Percentiles rank a stretch among this genome's conserved stretches.
These are phyloP conservation scores for Acer negundo DNA, from an alignment of 345 rosid species.

Conservation along the genomic window DNA sequence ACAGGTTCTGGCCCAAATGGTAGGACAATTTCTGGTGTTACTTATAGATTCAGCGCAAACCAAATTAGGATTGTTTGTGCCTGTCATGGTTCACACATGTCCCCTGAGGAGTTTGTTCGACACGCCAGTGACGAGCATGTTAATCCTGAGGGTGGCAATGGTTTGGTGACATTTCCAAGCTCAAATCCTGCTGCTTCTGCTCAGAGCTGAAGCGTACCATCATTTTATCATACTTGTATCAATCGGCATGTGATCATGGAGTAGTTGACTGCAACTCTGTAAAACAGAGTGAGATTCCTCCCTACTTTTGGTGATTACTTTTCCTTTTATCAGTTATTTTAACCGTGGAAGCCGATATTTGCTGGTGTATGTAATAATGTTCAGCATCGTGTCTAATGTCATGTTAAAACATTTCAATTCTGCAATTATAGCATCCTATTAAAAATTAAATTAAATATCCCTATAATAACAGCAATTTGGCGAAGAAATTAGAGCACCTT, in stretches of 20 bases:
- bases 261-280: slow-evolving; percentile 13
- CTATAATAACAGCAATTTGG: not conserved
- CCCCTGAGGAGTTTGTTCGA: slow-evolving; percentile 87
- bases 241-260: slow-evolving; percentile 12
- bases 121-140: slow-evolving; percentile 79
- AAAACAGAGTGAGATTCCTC: slow-evolving; percentile 6
- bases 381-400: slow-evolving; percentile 20
- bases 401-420: slow-evolving; percentile 19
- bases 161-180: slow-evolving; percentile 47
- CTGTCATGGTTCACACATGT: slow-evolving; percentile 91
- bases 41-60: slow-evolving; percentile 69
- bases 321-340: slow-evolving; percentile 7
- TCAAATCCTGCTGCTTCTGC: slow-evolving; percentile 79
- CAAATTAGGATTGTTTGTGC: slow-evolving; percentile 92
- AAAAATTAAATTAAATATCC: not conserved
- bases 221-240: slow-evolving; percentile 1
- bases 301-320: slow-evolving; percentile 12
- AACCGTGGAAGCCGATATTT: slow-evolving; percentile 21
- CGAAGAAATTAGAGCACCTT: not conserved
- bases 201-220: slow-evolving; percentile 50
- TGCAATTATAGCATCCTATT: not conserved
- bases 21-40: slow-evolving; percentile 85
- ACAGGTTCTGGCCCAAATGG: slow-evolving; percentile 86
- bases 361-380: slow-evolving; percentile 32
- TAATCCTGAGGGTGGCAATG: slow-evolving; percentile 49